These are phyloP conservation scores for Takakia lepidozioides DNA, from an alignment of 225 moss, liverwort and hornwort genomes.

Conservation along the genomic window DNA sequence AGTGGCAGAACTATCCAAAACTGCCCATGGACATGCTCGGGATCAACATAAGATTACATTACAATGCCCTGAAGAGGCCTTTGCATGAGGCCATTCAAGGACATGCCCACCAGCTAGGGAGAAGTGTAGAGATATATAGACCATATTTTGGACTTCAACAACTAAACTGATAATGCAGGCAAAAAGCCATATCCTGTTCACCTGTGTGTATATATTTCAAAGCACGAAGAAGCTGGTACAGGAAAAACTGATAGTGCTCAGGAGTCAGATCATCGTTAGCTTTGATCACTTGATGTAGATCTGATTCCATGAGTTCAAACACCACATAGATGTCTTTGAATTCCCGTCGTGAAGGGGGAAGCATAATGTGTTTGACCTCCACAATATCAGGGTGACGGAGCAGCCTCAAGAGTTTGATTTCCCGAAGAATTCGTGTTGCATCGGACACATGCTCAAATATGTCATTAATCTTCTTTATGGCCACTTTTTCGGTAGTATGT, in stretches of 20 bases:
- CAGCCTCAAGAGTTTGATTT: slow-evolving; percentile 94
- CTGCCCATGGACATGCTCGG: too few species aligned
- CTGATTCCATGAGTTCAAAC: slow-evolving; percentile 99
- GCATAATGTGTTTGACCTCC: slow-evolving; percentile 99
- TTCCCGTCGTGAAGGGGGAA: slow-evolving; percentile 96
- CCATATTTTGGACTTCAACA: too few species aligned
- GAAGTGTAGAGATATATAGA: too few species aligned
- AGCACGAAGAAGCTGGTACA: slow-evolving; percentile 95
- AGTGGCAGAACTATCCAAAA: too few species aligned
- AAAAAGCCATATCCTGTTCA: too few species aligned
- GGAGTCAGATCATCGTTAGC: slow-evolving; percentile 99
- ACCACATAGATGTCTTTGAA: slow-evolving; percentile 99
- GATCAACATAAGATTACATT: too few species aligned
- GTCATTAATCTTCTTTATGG: slow-evolving; percentile 99
- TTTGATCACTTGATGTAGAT: slow-evolving; percentile 99
- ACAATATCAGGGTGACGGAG: slow-evolving; percentile 98
- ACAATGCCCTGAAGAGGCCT: too few species aligned
- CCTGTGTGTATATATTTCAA: slow-evolving; percentile 99
- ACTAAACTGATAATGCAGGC: too few species aligned
- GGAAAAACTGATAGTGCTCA: slow-evolving; percentile 97
- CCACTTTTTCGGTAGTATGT: slow-evolving; percentile 89
- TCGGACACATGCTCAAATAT: slow-evolving; percentile 99
- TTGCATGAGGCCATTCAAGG: too few species aligned
- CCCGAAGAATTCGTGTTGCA: slow-evolving; percentile 94
- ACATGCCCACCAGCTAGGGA: too few species aligned